Percentiles rank a stretch among this genome's conserved stretches.
Conservation (phyloP, 495 filamentous ascomycete genomes). For the Hapsidospora chrysogenum region DNA sequence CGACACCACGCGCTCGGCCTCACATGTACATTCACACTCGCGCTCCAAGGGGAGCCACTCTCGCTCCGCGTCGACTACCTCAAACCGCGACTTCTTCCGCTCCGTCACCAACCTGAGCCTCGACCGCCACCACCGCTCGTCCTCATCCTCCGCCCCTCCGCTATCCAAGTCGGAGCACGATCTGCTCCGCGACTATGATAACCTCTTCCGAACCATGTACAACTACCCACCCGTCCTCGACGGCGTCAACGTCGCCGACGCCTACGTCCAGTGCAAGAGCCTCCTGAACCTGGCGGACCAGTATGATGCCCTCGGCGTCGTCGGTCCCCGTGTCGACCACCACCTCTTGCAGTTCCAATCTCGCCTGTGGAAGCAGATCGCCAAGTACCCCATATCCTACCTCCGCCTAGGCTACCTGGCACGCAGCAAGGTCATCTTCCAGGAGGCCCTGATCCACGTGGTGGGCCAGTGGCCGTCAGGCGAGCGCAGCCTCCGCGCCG, state of each 20-base stretch:
- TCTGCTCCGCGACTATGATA: slow-evolving; percentile 76
- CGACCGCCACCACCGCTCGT: slow-evolving; percentile 14
- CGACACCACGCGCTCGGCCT: slow-evolving; percentile 8
- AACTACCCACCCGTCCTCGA: slow-evolving; percentile 72
- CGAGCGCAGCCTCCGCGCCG: slow-evolving; percentile 55
- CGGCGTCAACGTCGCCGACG: slow-evolving; percentile 69
- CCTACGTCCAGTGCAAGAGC: slow-evolving; percentile 82
- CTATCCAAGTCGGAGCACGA: slow-evolving; percentile 40
- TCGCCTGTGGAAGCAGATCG: slow-evolving; percentile 81
- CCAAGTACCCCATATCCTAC: slow-evolving; percentile 83
- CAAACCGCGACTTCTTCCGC: slow-evolving; percentile 61
- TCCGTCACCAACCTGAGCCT: slow-evolving; percentile 67
- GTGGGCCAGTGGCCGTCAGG: slow-evolving; percentile 82
- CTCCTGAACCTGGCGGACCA: slow-evolving; percentile 73
- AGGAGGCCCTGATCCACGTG: slow-evolving; percentile 78
- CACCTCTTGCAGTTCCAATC: slow-evolving; percentile 82
- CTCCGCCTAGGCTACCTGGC: slow-evolving; percentile 78
- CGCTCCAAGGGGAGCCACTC: slow-evolving; percentile 8
- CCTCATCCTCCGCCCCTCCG: no score
- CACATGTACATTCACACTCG: slow-evolving; percentile 15
- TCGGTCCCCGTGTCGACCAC: slow-evolving; percentile 82
- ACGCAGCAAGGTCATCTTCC: slow-evolving; percentile 70
- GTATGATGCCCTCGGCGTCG: slow-evolving; percentile 77
- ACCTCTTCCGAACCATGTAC: slow-evolving; percentile 85
- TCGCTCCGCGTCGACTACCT: slow-evolving; percentile 15